Conservation (phyloP, 2,329 filamentous ascomycete species). For the Corinectria fuckeliana region DNA sequence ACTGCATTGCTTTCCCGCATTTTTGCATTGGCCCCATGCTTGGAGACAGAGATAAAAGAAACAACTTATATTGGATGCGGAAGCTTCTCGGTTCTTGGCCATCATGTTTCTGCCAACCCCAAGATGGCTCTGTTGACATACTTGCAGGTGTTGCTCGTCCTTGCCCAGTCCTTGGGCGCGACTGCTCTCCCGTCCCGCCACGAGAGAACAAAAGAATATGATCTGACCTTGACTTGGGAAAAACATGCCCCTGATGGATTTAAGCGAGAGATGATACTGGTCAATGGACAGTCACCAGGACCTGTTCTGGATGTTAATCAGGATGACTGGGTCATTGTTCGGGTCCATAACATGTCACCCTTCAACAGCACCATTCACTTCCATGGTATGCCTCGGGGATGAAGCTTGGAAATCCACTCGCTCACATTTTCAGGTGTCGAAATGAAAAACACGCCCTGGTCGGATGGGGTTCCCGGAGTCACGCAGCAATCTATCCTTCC, state of each 20-base stretch:
- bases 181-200: no score
- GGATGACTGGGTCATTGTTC: conserved; percentile 55
- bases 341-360: conserved; percentile 54
- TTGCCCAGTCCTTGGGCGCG: no score
- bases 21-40: no score
- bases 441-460: conserved; percentile 61
- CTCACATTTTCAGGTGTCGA: conserved; percentile 49
- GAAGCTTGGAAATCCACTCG: fast-evolving
- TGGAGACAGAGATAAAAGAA: no score
- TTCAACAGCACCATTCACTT: conserved; percentile 57
- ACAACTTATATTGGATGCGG: no score
- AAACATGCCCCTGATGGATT: conserved; percentile 53
- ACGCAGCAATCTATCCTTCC: conserved; percentile 59
- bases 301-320: conserved; percentile 62
- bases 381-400: conserved; percentile 47
- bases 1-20: no score
- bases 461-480: conserved; percentile 65
- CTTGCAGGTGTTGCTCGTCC: no score
- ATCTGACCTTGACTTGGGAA: conserved; percentile 46
- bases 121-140: no score
- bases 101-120: no score
- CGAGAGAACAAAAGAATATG: conserved; percentile 32
- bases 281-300: conserved; percentile 68
- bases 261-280: conserved; percentile 52
- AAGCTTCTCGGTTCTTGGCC: no score